These are phyloP conservation scores for Barnettozyma vustinii DNA, from an alignment of 805 yeast genomes.

Conservation along the genomic window DNA sequence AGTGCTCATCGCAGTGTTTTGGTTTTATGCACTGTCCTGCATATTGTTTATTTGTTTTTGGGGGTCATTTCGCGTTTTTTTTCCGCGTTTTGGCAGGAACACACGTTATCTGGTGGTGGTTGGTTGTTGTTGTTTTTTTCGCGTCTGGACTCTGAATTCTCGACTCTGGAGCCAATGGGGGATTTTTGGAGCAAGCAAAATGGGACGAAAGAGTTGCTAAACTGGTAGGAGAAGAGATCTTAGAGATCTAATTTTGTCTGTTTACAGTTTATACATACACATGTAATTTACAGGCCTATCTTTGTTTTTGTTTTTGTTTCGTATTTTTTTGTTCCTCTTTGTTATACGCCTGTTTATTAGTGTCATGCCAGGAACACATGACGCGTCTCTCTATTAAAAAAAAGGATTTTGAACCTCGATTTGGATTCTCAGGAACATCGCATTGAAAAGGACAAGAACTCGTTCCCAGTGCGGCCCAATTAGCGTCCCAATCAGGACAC, in stretches of 20 bases:
- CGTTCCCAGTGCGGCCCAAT: not conserved
- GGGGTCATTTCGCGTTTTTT: not conserved
- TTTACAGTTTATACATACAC: too few species aligned
- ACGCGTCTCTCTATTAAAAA: not conserved
- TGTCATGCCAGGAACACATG: not conserved
- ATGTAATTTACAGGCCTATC: too few species aligned
- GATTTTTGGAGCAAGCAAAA: too few species aligned
- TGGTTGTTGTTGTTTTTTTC: not conserved
- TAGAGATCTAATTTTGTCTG: too few species aligned
- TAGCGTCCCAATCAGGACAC: not conserved
- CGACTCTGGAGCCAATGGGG: too few species aligned
- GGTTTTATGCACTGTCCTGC: not conserved
- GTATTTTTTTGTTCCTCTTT: too few species aligned
- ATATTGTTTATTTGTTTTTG: not conserved
- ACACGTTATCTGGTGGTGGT: not conserved
- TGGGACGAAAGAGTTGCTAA: too few species aligned
- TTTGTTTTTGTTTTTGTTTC: too few species aligned
- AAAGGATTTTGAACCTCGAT: not conserved
- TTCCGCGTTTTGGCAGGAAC: not conserved
- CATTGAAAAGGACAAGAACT: not conserved
- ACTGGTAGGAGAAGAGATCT: too few species aligned
- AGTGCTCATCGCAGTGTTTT: not conserved
- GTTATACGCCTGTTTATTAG: too few species aligned
- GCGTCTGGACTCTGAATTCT: not conserved
- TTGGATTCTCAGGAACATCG: not conserved